phyloP scores from a whole-genome alignment of 192 early-diverging fungal genomes.

The Funneliformis mosseae region DNA sequence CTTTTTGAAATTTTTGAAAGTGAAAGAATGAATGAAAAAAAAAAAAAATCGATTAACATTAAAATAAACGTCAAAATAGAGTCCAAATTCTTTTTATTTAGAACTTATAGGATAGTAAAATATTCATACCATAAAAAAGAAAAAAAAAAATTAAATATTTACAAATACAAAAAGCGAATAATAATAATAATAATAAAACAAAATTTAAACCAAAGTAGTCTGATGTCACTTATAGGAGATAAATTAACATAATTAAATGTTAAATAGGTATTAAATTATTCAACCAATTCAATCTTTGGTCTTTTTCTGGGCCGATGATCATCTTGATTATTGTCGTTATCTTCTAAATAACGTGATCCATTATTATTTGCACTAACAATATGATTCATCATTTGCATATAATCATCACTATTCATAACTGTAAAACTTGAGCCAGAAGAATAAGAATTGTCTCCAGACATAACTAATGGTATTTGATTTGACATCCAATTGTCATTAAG shows the following conservation, averaged over 20 bases:
- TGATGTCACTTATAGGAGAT: too few species aligned
- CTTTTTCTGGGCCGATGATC: not conserved
- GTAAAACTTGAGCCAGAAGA: not conserved
- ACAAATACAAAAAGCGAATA: not conserved
- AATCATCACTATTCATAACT: not conserved
- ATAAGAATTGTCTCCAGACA: not conserved
- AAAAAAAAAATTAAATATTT: not conserved
- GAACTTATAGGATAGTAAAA: not conserved
- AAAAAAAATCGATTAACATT: too few species aligned
- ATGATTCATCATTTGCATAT: constrained; percentile 12
- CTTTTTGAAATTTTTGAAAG: too few species aligned
- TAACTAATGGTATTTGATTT: not conserved
- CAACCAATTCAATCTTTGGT: not conserved
- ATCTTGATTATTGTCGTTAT: not conserved
- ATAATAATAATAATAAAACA: not conserved
- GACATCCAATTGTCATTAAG: not conserved
- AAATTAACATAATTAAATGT: too few species aligned
- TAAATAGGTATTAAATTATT: not conserved
- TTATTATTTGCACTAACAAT: not conserved
- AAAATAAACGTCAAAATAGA: too few species aligned
- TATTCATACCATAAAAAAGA: not conserved
- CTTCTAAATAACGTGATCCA: not conserved
- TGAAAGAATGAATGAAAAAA: too few species aligned
- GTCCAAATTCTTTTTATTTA: too few species aligned
- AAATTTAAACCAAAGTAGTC: not conserved